Conservation (phyloP, 2,329 filamentous ascomycete species). For the Orbilia quercus region DNA sequence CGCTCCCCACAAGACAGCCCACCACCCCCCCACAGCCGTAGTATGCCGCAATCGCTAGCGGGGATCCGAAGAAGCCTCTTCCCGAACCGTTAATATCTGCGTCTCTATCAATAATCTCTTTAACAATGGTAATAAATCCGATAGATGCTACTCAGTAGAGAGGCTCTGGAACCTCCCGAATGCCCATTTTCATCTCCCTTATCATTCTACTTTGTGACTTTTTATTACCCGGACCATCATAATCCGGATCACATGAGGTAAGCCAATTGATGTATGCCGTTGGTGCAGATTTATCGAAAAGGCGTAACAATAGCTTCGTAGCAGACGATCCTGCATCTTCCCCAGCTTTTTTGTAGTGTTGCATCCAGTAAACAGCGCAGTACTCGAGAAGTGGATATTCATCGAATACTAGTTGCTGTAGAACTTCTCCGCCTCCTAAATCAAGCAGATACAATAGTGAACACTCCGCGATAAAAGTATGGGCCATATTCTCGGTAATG, state of each 20-base stretch:
- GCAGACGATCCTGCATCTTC: not conserved
- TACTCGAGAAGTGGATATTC: constrained; percentile 44
- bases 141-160: constrained; percentile 30
- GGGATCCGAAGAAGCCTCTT: constrained; percentile 57
- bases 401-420: not conserved
- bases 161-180: not conserved
- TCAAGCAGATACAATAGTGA: constrained; percentile 26
- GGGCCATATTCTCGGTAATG: not conserved
- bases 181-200: not conserved
- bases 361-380: constrained; percentile 31
- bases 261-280: constrained; percentile 38
- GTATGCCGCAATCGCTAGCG: constrained; percentile 60
- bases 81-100: constrained; percentile 17
- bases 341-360: constrained; percentile 15
- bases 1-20: constrained; percentile 60
- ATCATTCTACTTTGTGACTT: not conserved
- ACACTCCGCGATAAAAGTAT: constrained; percentile 29
- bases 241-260: constrained; percentile 29
- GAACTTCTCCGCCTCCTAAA: constrained; percentile 14
- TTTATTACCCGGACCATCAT: constrained; percentile 5
- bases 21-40: constrained; percentile 60
- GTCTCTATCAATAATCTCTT: constrained; percentile 2
- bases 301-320: constrained; percentile 3
- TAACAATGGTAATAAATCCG: constrained; percentile 1
- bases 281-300: constrained; percentile 15